Conservation (phyloP, 495 filamentous ascomycete genomes). For the Xylaria cubensis region DNA sequence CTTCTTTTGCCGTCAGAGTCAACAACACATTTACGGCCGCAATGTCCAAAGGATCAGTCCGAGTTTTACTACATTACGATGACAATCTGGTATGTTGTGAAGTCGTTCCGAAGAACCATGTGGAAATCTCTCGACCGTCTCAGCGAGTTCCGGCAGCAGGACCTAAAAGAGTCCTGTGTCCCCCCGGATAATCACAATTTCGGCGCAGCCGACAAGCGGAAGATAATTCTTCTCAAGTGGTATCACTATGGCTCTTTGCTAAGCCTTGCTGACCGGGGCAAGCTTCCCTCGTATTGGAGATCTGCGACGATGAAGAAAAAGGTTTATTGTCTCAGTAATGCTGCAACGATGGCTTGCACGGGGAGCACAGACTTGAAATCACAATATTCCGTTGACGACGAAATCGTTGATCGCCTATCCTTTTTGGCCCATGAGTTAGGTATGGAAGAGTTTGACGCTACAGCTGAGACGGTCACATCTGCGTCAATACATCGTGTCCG, state of each 20-base stretch:
- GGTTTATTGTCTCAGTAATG: neutral
- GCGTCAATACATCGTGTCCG: neutral
- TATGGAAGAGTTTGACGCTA: neutral
- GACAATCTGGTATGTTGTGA: conserved; percentile 27
- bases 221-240: conserved; percentile 28
- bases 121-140: conserved; percentile 18
- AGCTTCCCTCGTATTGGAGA: conserved; percentile 11
- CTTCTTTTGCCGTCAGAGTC: neutral
- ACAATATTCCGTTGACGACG: neutral
- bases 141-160: neutral
- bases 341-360: neutral
- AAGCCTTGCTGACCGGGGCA: conserved; percentile 5
- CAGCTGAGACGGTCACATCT: conserved; percentile 6
- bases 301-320: neutral
- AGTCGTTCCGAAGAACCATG: conserved; percentile 1
- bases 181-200: conserved; percentile 20
- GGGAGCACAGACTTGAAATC: neutral
- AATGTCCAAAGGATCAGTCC: conserved; percentile 13
- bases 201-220: conserved; percentile 19
- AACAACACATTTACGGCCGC: neutral
- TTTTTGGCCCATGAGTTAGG: neutral
- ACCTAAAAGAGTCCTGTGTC: neutral
- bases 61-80: conserved; percentile 30
- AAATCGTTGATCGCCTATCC: conserved; percentile 3
- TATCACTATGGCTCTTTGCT: conserved; percentile 28